Conservation (phyloP, 257 asterid genomes). For the Scutellaria galericulata region DNA sequence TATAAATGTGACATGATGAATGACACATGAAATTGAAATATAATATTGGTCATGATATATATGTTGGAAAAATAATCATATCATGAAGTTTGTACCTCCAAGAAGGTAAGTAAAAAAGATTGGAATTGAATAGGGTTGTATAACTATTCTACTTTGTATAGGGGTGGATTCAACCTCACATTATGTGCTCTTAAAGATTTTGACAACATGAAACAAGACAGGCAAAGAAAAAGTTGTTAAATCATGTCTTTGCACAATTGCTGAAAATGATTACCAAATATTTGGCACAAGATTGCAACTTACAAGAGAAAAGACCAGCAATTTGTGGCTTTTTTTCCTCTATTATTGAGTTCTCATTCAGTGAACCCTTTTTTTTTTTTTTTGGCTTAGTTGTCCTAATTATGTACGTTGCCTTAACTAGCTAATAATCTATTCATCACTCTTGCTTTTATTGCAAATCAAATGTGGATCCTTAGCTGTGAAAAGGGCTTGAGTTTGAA, state of each 20-base stretch:
- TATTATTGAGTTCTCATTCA: constrained; percentile 31
- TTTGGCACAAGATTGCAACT: constrained; percentile 21
- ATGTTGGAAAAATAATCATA: too few relatives aligned
- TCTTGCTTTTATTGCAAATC: background rate
- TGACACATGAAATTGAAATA: too few relatives aligned
- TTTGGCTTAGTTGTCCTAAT: background rate
- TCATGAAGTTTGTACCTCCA: too few relatives aligned
- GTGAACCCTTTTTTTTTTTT: background rate
- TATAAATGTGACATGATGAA: background rate
- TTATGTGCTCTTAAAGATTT: too few relatives aligned
- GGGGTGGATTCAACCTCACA: background rate
- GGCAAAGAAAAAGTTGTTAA: constrained; percentile 26
- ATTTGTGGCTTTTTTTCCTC: constrained; percentile 26
- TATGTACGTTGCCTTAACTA: background rate
- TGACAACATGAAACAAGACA: background rate
- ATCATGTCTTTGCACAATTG: background rate
- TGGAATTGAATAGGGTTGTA: background rate
- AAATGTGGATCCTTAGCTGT: too few relatives aligned
- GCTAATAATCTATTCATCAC: background rate
- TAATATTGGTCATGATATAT: too few relatives aligned
- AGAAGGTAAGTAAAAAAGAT: too few relatives aligned
- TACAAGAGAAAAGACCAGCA: constrained; percentile 25
- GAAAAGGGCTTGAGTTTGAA: too few relatives aligned
- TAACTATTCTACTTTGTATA: background rate
- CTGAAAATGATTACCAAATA: constrained; percentile 24